phyloP scores from a whole-genome alignment of 2,329 filamentous ascomycete species.

The Xylaria sp. region DNA sequence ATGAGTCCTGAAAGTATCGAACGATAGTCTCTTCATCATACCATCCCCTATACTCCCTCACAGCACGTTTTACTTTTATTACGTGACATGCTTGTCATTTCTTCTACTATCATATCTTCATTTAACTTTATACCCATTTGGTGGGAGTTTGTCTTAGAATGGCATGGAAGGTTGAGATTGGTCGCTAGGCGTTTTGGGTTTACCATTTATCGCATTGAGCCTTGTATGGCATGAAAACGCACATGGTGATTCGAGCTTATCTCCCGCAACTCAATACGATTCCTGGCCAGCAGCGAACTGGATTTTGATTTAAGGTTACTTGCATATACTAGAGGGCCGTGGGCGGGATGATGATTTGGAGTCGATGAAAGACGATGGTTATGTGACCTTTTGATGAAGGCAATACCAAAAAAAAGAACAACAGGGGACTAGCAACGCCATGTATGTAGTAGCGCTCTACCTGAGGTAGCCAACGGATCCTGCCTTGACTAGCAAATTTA shows the following conservation, averaged over 20 bases:
- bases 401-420: background rate
- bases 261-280: slow-evolving; percentile 1
- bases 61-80: background rate
- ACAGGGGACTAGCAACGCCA: background rate
- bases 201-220: slow-evolving; percentile 11
- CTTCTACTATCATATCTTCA: slow-evolving; percentile 18
- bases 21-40: slow-evolving; percentile 39
- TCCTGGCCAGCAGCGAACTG: slow-evolving; percentile 4
- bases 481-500: slow-evolving; percentile 15
- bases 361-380: slow-evolving; percentile 3
- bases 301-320: slow-evolving; percentile 18
- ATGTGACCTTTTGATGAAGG: slow-evolving; percentile 11
- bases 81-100: slow-evolving; percentile 17
- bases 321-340: slow-evolving; percentile 27
- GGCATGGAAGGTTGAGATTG: slow-evolving; percentile 10
- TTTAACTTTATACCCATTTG: slow-evolving; percentile 30
- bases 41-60: background rate
- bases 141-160: slow-evolving; percentile 30
- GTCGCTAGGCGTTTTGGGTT: slow-evolving; percentile 27
- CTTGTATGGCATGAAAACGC: slow-evolving; percentile 7
- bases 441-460: slow-evolving; percentile 26
- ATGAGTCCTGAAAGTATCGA: slow-evolving; percentile 84
- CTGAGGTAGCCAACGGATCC: slow-evolving; percentile 6
- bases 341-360: slow-evolving; percentile 10
- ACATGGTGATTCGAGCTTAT: background rate